Evolutionary conservation across 108 stramenopile genomes (phyloP), one percentile per base, ranked within the genome.

Genomic region (Hondaea fermentalgiana): DNA sequence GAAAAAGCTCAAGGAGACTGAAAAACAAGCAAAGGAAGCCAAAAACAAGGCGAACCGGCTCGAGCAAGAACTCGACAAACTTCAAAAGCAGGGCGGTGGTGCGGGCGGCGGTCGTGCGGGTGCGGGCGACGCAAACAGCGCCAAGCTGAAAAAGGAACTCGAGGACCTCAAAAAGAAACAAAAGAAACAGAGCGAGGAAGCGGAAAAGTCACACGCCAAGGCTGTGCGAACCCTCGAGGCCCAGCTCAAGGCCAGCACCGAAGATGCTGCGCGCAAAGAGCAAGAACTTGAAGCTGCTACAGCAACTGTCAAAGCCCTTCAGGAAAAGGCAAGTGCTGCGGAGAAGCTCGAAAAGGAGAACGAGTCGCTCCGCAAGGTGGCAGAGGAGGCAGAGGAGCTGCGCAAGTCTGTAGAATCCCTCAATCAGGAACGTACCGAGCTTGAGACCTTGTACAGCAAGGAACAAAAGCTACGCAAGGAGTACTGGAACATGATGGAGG

Each of bases 401-500:
- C 60, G 94, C 35, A 57, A 23, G 10, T 76, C n/a, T 12, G 17
- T 89, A 43, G 59, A 92, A 23, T 43, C 23, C 44, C 72, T 92
- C 59, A 53, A 55, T n/a, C 57, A 92, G 87, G 55, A 16, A 28
- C n/a, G 29, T 4, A 58, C 44, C 4, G 90, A 92, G 72, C 28
- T 91, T 25, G 59, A 43, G 14, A 53, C 55, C 28, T n/a, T 83
- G 60, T 93, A 92, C 90, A 72, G 58, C 57, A 60, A 91, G 29
- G 93, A 94, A 60, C 90, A 92, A 89, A 49, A 44, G 57, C 72
- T 94, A 57, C 88, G 94, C 14, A 94, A 94, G 92, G 90, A 93
- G 72, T 94, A 94, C 89, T 93, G 91, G 91, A 95, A 95, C 90
- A 89, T 87, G 92, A 93, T 95, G 92, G 94, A 95, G 72, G 94